Evolutionary conservation across 2,329 filamentous ascomycete genomes (phyloP).

Genomic region (Xylariales sp.): DNA sequence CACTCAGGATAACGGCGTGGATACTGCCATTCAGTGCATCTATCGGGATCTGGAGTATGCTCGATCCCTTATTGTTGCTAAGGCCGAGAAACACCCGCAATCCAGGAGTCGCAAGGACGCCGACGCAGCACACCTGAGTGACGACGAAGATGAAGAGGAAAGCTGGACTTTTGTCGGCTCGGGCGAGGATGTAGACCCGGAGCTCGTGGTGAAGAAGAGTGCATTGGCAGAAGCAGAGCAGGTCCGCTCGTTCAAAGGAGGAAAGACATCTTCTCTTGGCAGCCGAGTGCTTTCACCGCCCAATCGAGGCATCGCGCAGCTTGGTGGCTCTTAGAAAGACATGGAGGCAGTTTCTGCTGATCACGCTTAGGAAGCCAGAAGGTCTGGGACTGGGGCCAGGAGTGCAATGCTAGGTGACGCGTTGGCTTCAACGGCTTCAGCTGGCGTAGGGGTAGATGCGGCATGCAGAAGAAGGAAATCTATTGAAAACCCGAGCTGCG

Average conservation of each 20-base stretch:
- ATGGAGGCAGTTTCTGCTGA: constrained; percentile 2
- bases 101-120: constrained; percentile 23
- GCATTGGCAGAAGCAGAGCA: constrained; percentile 19
- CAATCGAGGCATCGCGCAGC: background rate
- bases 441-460: too few relatives aligned
- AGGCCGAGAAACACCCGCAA: constrained; percentile 45
- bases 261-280: background rate
- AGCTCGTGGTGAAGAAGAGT: constrained; percentile 24
- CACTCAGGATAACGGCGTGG: constrained; percentile 82
- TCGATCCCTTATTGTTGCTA: constrained; percentile 71
- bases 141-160: constrained; percentile 66
- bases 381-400: too few relatives aligned
- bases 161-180: constrained; percentile 85
- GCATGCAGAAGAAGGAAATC: too few relatives aligned
- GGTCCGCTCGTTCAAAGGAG: background rate
- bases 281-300: background rate
- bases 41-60: constrained; percentile 96
- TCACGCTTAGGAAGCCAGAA: constrained; percentile 2
- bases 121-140: constrained; percentile 24
- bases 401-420: constrained; percentile 1
- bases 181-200: constrained; percentile 30
- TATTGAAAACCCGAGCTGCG: too few relatives aligned
- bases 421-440: background rate
- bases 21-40: constrained; percentile 82
- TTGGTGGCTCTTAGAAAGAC: constrained; percentile 1